A percentile compares a stretch with the other conserved stretches of the same genome.
phyloP scores from a whole-genome alignment of 768 basidiomycete genomes.

The Mrakia frigida region DNA sequence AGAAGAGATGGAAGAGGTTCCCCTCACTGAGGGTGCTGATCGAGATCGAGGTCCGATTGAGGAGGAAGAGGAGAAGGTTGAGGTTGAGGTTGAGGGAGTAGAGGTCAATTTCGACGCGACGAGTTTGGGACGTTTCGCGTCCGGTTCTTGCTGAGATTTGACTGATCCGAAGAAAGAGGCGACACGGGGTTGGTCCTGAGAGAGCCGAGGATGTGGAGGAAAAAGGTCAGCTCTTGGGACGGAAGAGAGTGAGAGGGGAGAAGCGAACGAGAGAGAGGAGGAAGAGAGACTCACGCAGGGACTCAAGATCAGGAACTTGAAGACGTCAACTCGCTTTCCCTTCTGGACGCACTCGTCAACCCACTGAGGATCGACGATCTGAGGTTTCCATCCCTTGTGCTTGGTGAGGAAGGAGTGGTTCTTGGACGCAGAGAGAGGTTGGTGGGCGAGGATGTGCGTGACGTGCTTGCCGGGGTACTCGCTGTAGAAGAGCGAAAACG shows the following conservation, averaged over 20 bases:
- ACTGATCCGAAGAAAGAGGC: not conserved
- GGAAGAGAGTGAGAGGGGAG: not conserved
- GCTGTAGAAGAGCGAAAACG: not conserved
- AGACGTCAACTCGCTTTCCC: not conserved
- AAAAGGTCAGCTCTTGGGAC: not conserved
- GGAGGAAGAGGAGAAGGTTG: not conserved
- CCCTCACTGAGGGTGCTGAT: too few relatives aligned
- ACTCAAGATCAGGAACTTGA: not conserved
- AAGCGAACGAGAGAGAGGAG: not conserved
- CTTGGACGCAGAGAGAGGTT: slow-evolving; percentile 19
- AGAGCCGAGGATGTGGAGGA: not conserved
- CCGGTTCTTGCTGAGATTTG: not conserved
- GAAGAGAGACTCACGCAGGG: not conserved
- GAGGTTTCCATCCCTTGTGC: slow-evolving; percentile 13
- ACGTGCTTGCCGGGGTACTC: not conserved
- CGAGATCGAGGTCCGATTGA: not conserved
- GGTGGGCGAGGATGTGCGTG: slow-evolving; percentile 21
- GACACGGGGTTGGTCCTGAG: not conserved
- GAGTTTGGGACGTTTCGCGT: not conserved
- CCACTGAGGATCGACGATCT: slow-evolving; percentile 21
- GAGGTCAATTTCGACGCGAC: not conserved
- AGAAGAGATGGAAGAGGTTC: not conserved
- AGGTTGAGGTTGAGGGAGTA: not conserved
- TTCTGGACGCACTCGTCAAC: not conserved
- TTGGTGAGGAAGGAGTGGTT: slow-evolving; percentile 15